Base-by-base conservation (phyloP, 2,329 filamentous ascomycete genomes). In the Cytospora piceicola region DNA sequence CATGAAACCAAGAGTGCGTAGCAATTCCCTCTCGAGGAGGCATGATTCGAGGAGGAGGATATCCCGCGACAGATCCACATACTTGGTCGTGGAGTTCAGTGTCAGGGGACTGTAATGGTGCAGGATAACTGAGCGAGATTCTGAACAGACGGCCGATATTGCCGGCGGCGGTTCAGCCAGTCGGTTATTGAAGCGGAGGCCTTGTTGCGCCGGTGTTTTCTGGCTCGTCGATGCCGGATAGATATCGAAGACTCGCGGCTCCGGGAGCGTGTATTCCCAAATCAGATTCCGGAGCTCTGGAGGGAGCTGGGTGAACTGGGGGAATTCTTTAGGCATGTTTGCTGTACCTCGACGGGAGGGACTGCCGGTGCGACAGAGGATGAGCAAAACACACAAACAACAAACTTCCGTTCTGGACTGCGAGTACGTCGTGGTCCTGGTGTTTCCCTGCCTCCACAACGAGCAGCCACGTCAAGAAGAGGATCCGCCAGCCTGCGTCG, bases 1-100 rank as follows among this genome's bases (percentile, higher is more conserved):
- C 71, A 83, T 77, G 58, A 82, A 78, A 34, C 79, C 77, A 54
- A 82, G 72, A 20, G 80, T 78, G 52, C 81, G 80, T 67, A 82
- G 75, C 24, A 83, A 74, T 58, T 79, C 75, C 72, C 81, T 80
- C 69, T 82, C 78, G 58, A 81, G 78, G 11, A 83, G 73, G 69
- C 82, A 82, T 1, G 80, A 80, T 68, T 83, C 81, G 39, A 83
- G 77, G 29, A 83, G 73, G 39, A 83, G 72, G 46, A 82, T 77
- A 67, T 83, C 81, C 39, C 80, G 77, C 34, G 75, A 74, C 12
- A 82, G 75, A 67, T 82, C 79, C 67, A 83, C 75, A 53, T 77
- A 79, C 69, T 83, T 82, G 58, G 81, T 81, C n/a, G 79, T 80
- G 34, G 72, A 71, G 8, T 79, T 79, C 55, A 83, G 76, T 0